phyloP scores from a whole-genome alignment of 208 protist species.

The Spongospora subterranea region DNA sequence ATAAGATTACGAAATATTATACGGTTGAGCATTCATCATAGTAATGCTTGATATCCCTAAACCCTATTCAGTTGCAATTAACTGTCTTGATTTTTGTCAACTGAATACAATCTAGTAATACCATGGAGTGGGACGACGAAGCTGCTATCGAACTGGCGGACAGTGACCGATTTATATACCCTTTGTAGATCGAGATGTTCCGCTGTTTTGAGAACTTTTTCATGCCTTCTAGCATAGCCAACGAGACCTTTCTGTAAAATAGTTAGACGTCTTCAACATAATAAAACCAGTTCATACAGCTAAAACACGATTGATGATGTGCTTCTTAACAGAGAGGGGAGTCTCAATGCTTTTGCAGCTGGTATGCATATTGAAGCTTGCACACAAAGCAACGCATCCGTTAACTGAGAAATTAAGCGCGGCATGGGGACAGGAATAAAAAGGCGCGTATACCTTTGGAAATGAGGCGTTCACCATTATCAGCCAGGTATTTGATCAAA shows the following conservation, averaged over 20 bases:
- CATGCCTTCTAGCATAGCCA: neutral
- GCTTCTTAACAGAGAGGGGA: conserved; percentile 12
- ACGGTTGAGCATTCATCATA: conserved; percentile 48
- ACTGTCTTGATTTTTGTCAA: neutral
- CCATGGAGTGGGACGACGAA: neutral
- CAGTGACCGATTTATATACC: neutral
- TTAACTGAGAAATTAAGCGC: neutral
- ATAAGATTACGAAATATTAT: neutral
- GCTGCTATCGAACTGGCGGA: neutral
- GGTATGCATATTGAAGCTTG: conserved; percentile 46
- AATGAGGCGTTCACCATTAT: neutral
- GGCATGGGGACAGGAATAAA: neutral
- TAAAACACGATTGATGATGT: neutral
- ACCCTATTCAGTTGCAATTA: neutral
- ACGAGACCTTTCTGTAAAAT: neutral
- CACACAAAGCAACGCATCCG: neutral
- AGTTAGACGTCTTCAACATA: neutral
- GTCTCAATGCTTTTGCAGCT: neutral
- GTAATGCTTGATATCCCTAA: conserved; percentile 24
- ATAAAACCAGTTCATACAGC: neutral
- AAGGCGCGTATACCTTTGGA: neutral
- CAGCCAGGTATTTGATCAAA: conserved; percentile 33
- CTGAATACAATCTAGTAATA: neutral
- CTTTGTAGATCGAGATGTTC: neutral
- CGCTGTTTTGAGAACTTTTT: neutral